Conservation (phyloP, 352 stramenopile species). For the Aphanomyces cochlioides region DNA sequence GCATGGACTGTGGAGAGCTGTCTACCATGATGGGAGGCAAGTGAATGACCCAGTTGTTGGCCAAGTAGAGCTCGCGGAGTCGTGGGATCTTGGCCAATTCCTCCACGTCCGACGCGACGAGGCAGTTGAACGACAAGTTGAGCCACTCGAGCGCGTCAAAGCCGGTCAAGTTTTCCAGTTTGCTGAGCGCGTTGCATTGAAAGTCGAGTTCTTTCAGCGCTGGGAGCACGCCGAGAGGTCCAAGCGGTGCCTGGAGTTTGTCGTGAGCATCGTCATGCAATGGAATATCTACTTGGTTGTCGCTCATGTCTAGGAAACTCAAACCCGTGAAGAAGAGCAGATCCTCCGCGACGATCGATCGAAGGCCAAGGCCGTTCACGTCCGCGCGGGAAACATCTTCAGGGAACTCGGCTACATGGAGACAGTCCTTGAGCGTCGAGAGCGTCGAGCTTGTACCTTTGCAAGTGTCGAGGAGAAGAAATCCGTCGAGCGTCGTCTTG, state of each 20-base stretch:
- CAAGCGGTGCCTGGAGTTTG: slow-evolving; percentile 43
- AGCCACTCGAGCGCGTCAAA: slow-evolving; percentile 64
- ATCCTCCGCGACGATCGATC: slow-evolving; percentile 60
- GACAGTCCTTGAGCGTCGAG: background rate
- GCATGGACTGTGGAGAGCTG: background rate
- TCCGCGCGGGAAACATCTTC: slow-evolving; percentile 66
- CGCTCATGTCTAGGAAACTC: slow-evolving; percentile 68
- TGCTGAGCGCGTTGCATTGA: slow-evolving; percentile 69
- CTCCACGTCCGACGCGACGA: slow-evolving; percentile 54
- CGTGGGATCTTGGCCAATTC: slow-evolving; percentile 66
- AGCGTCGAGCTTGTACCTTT: slow-evolving; percentile 37
- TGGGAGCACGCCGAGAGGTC: slow-evolving; percentile 61
- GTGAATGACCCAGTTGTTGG: slow-evolving; percentile 64
- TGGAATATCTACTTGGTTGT: slow-evolving; percentile 55
- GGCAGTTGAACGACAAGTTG: slow-evolving; percentile 78
- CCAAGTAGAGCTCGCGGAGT: slow-evolving; percentile 73
- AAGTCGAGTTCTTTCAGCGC: slow-evolving; percentile 69
- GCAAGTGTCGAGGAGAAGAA: slow-evolving; percentile 73
- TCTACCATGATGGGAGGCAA: slow-evolving; percentile 68
- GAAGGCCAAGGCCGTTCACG: slow-evolving; percentile 59
- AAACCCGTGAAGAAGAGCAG: slow-evolving; percentile 77
- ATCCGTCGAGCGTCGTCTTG: slow-evolving; percentile 50
- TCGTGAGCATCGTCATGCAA: background rate
- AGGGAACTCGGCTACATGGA: slow-evolving; percentile 62
- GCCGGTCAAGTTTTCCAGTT: slow-evolving; percentile 44